Evolutionary conservation across 1,139 yeast species (phyloP), one percentile per base, ranked within the genome.

Genomic region (Hyphopichia burtonii): DNA sequence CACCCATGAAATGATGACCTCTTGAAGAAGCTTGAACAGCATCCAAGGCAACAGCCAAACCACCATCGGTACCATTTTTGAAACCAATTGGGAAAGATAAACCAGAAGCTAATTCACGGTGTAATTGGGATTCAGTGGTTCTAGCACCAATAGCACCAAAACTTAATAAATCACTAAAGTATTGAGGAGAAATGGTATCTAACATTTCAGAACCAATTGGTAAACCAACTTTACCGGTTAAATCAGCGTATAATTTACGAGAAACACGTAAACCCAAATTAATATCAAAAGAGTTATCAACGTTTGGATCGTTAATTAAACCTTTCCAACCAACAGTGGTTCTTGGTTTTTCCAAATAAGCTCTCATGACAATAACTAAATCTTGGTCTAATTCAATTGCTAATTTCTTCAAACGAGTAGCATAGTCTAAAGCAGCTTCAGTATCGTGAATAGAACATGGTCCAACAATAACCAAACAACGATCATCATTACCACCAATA

Each of bases 321-420:
- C 97, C 99, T 68, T 93, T 93, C 99, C 99, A 93, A 47, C 99
- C 99, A 41, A 93, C 98, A 19, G 98, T 93, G 41, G 99, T 93
- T 71, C 99, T 83, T 51, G 99, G 99, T 69, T 93, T 93, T 68
- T 93, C 99, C 58, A 93, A 77, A 73, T 93, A 93, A 3, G 98
- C 98, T 72, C 99, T 83, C 99, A 93, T 93, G 47, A 93, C 86
- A 47, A 93, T 83, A 50, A 82, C 80, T 43, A 93, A 77, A 55
- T 91, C 97, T 39, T 79, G 81, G 53, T 84, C 76, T 52, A 86
- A 72, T 56, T 82, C 76, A 39, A 83, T 80, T 32, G 86, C 68
- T 34, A 86, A 67, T 41, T 72, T 70, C 42, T 78, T 68, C 51
- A 93, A 76, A 54, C 80, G 75, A 34, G 74, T 72, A 53, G 93